Evolutionary conservation across 2,329 filamentous ascomycete genomes (phyloP).

Genomic region (Alternaria arborescens): DNA sequence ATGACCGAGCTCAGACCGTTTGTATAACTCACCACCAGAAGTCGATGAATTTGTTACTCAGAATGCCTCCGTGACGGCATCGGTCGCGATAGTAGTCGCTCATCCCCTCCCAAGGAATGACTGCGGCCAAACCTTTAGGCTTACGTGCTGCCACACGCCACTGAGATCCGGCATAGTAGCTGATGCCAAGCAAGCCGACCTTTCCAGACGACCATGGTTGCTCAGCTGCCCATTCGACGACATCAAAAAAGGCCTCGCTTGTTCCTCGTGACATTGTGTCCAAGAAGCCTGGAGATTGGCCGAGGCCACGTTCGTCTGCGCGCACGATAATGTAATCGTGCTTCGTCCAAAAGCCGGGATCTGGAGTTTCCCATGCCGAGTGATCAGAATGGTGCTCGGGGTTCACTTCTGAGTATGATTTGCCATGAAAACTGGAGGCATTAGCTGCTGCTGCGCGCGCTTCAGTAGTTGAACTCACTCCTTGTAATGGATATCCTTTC

Average conservation of each 20-base stretch:
- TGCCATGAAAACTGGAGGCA: conserved; percentile 55
- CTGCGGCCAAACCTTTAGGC: conserved; percentile 61
- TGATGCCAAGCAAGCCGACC: conserved; percentile 61
- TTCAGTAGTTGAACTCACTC: conserved; percentile 44
- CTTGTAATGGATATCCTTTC: conserved; percentile 74
- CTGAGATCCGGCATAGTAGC: conserved; percentile 63
- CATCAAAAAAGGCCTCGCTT: conserved; percentile 61
- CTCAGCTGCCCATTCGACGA: conserved; percentile 62
- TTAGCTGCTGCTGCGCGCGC: conserved; percentile 3
- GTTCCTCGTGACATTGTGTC: conserved; percentile 64
- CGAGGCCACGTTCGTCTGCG: conserved; percentile 61
- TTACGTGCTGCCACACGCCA: conserved; percentile 63
- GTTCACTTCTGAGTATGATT: conserved; percentile 56
- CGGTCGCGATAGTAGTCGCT: conserved; percentile 62
- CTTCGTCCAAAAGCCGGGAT: conserved; percentile 52
- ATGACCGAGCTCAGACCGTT: no score
- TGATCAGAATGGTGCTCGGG: conserved; percentile 50
- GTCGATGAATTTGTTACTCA: conserved; percentile 50
- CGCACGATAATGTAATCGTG: conserved; percentile 51
- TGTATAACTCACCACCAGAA: conserved; percentile 64
- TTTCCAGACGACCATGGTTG: conserved; percentile 62
- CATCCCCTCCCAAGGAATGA: conserved; percentile 66
- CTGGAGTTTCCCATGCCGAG: conserved; percentile 57
- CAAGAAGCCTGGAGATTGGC: conserved; percentile 61
- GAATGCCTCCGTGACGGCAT: conserved; percentile 52